Percentiles rank a stretch among this genome's conserved stretches.
phyloP scores from a whole-genome alignment of 805 yeast species.

The Lachancea kluyveri region DNA sequence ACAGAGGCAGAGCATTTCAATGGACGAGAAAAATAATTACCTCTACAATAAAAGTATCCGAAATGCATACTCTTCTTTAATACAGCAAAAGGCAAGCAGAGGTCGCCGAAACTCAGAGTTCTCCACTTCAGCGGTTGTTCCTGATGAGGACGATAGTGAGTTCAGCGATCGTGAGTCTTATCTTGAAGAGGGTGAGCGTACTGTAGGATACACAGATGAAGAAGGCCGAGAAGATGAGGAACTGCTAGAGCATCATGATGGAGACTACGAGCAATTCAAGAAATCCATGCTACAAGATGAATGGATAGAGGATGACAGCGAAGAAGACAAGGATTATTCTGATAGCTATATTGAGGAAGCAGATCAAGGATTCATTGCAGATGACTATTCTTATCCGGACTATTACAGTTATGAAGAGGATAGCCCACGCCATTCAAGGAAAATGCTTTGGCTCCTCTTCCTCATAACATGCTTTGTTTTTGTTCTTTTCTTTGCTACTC shows the following conservation, averaged over 20 bases:
- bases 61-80: no score
- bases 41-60: no score
- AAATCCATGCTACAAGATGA: conserved; percentile 13
- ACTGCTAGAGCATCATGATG: no score
- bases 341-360: conserved; percentile 21
- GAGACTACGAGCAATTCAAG: conserved; percentile 15
- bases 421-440: no score
- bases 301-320: conserved; percentile 15
- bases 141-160: conserved; percentile 13
- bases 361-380: conserved; percentile 17
- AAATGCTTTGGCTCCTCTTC: neutral
- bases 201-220: conserved; percentile 8
- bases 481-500: no score
- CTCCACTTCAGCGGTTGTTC: conserved; percentile 1
- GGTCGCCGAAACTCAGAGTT: no score
- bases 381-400: conserved; percentile 12
- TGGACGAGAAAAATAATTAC: no score
- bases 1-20: no score
- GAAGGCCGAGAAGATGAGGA: conserved; percentile 15
- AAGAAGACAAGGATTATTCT: conserved; percentile 14
- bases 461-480: neutral
- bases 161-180: conserved; percentile 1
- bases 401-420: neutral
- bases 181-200: conserved; percentile 3
- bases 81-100: no score